Evolutionary conservation across 2,329 filamentous ascomycete species (phyloP), one percentile per base, ranked within the genome.

Genomic region (Akanthomyces lecanii): DNA sequence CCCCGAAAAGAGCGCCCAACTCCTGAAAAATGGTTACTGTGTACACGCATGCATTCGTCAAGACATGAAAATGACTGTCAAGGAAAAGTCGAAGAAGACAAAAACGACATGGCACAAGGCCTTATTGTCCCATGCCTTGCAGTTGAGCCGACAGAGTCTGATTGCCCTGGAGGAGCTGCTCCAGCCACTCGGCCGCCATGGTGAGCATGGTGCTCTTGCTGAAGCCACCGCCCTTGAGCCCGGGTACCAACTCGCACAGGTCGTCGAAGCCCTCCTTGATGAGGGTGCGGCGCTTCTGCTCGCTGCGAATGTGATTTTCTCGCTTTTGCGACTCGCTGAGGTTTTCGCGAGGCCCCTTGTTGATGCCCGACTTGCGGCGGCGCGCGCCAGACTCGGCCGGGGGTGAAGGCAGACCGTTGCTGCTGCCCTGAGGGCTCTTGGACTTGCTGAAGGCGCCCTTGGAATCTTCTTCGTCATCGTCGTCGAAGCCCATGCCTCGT

Each of bases 231-330:
- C 85, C 87, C 62, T 83, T 84, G 12, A 96, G 80, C 18, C 87
- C 88, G 0, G 92, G 92, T 0, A 96, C 90, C 25, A 96, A 79
- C 33, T 86, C 81, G 66, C 85, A 85, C n/a, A 96, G 77, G 63
- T 94, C 89, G 50, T 92, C 89, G 69, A 94, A 96, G 0, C 91
- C 91, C 67, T 90, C 84, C 71, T 92, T 89, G 70, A 94, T 94
- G 53, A 92, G 79, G 30, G 91, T 91, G 54, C 92, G 83, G 40
- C 92, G 84, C 75, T 95, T 96, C 76, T 96, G 91, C 72, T 96
- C 92, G 59, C 91, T 95, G 59, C 88, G 82, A 67, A 96, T 95
- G 71, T 96, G 91, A 68, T 97, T 96, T 70, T 88, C 88, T 52
- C 91, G 82, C 75, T 94, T 95, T 74, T 95, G 89, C 65, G 89